A percentile compares a stretch with the other conserved stretches of the same genome.
Conservation (phyloP, 805 yeast genomes). For the Candida taoyuanica region DNA sequence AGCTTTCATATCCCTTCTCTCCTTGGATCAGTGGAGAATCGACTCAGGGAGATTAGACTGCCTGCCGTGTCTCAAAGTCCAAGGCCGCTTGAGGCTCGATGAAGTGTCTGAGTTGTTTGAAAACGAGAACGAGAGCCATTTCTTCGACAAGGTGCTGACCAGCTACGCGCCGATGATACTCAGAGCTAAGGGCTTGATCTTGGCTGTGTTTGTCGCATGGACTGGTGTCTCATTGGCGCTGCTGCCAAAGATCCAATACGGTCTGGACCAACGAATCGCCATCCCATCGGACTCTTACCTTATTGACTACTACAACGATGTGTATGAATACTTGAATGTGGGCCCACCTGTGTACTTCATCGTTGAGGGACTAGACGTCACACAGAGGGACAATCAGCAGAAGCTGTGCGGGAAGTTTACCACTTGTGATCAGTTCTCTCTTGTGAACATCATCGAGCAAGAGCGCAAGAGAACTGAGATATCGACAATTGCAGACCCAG, state of each 20-base stretch:
- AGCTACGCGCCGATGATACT: constrained; percentile 53
- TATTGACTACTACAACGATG: constrained; percentile 72
- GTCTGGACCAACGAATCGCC: constrained; percentile 87
- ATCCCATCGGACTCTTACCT: constrained; percentile 80
- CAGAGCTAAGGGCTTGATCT: constrained; percentile 40
- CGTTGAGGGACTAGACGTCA: constrained; percentile 62
- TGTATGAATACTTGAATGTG: constrained; percentile 66
- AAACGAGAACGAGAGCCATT: constrained; percentile 26
- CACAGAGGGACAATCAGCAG: constrained; percentile 58
- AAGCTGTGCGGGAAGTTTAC: constrained; percentile 84
- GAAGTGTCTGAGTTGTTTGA: constrained; percentile 26
- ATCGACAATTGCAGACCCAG: constrained; percentile 74
- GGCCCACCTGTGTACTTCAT: constrained; percentile 94
- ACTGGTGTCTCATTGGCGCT: constrained; percentile 64
- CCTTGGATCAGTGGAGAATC: constrained; percentile 59
- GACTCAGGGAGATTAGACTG: constrained; percentile 58
- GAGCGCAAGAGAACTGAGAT: constrained; percentile 64
- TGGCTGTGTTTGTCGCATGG: constrained; percentile 55
- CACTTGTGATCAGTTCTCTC: constrained; percentile 72
- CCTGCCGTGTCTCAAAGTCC: constrained; percentile 47
- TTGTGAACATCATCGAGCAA: constrained; percentile 78
- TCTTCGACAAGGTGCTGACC: constrained; percentile 39
- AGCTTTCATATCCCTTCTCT: constrained; percentile 66
- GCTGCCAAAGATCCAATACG: constrained; percentile 66
- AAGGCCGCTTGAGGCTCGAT: constrained; percentile 16